Base-by-base conservation (phyloP, 805 yeast species). In the Metschnikowia lunata region DNA sequence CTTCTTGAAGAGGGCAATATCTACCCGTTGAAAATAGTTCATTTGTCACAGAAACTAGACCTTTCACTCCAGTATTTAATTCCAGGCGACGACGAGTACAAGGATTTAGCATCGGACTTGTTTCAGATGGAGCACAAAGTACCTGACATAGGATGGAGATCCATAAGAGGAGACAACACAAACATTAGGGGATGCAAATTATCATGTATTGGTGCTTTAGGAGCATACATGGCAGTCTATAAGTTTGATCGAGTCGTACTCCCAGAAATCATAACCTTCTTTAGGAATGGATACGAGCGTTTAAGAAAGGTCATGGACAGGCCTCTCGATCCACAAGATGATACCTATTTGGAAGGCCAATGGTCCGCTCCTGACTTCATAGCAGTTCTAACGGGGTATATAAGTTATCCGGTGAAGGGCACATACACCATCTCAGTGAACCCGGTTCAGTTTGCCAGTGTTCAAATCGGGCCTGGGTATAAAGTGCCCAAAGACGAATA, bases 391-490 rank as follows among this genome's bases (percentile, higher is more conserved):
- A 31, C 34, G 34, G 34, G 34, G 8, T 12, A 12, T 12, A 12
- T 31, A 31, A 8, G 15, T 3, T 3, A 26, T 6, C 15, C 34
- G 4, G 13, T 12, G 13, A 26, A 26, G 4, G 41, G 36, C 2
- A 12, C 12, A 9, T 38, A 23, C 30, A 13, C 15, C 18, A 31
- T 38, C 11, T 2, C 10, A 7, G 29, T 38, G n/a, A 31, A 31
- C 15, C n/a, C 15, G 26, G 30, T 23, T n/a, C 36, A 38, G 13
- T 31, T 38, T 31, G 36, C 23, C 30, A 32, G 41, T n/a, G 36
- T 38, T 3, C 41, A 38, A n/a, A 38, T 38, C 15, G 41, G 41
- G 8, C 36, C 35, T 23, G 35, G 41, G 13, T 11, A 11, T 18
- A 26, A 12, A 7, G 14, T 13, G 8, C 30, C 18, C 6, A 33